These are phyloP conservation scores for Bruguiera sexangula DNA, from an alignment of 345 rosid species.

Conservation along the genomic window DNA sequence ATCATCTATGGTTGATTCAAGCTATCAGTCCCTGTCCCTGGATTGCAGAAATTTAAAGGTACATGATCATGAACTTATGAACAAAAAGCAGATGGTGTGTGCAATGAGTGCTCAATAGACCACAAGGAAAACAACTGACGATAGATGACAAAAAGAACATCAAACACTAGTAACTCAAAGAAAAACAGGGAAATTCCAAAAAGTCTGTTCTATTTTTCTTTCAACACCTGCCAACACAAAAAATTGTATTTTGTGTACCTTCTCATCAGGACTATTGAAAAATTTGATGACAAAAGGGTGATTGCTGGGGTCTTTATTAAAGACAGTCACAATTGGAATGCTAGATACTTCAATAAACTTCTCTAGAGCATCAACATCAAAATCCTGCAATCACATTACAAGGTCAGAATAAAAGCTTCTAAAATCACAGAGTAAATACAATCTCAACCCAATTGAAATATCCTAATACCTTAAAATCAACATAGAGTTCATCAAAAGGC, in stretches of 20 bases:
- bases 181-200: neutral
- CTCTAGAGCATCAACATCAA: constrained; percentile 64
- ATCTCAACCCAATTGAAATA: neutral
- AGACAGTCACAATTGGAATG: constrained; percentile 65
- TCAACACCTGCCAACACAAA: neutral
- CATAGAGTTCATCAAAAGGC: constrained; percentile 89
- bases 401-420: constrained; percentile 6
- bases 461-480: constrained; percentile 65
- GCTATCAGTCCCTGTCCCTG: too few species aligned
- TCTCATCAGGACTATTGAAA: constrained; percentile 61
- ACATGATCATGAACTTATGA: too few species aligned
- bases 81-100: too few species aligned
- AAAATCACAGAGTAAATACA: neutral
- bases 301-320: constrained; percentile 65
- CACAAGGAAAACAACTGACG: neutral
- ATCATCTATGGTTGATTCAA: too few species aligned
- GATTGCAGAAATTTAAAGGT: too few species aligned
- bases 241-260: constrained; percentile 38
- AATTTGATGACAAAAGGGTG: constrained; percentile 78
- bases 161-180: neutral
- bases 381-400: constrained; percentile 49
- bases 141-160: neutral
- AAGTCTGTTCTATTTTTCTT: too few species aligned
- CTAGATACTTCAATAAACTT: constrained; percentile 79
- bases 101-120: too few species aligned